Evolutionary conservation across 2,329 filamentous ascomycete genomes (phyloP).

Genomic region (Calonectria pauciramosa): DNA sequence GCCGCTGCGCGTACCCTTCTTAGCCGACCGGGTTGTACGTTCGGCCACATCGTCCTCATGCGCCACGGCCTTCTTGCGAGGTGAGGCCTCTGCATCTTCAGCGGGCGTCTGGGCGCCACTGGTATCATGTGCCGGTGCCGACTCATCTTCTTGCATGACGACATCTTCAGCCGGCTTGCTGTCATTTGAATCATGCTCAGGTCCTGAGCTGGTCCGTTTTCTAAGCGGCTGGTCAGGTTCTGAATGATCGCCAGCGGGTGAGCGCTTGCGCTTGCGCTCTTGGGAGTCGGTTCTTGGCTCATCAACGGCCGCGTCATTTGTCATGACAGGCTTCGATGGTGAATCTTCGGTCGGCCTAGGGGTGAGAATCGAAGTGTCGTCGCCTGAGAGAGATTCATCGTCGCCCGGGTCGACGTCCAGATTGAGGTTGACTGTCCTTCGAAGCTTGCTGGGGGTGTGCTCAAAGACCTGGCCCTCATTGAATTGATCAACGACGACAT

Average conservation of each 20-base stretch:
- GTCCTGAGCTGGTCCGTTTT: slow-evolving; percentile 67
- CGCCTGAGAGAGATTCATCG: slow-evolving; percentile 58
- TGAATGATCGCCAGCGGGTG: slow-evolving; percentile 58
- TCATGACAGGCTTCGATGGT: slow-evolving; percentile 50
- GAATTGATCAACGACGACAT: slow-evolving; percentile 71
- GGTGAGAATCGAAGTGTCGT: slow-evolving; percentile 56
- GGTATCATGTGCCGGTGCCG: slow-evolving; percentile 49
- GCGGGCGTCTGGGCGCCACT: slow-evolving; percentile 58
- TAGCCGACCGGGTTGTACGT: slow-evolving; percentile 51
- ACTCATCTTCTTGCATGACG: slow-evolving; percentile 53
- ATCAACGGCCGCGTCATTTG: slow-evolving; percentile 46
- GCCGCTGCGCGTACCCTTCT: slow-evolving; percentile 58
- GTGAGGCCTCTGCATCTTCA: slow-evolving; percentile 60
- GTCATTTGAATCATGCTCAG: slow-evolving; percentile 54
- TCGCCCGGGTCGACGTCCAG: slow-evolving; percentile 54
- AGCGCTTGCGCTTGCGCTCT: slow-evolving; percentile 66
- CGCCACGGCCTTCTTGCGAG: slow-evolving; percentile 44
- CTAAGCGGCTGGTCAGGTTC: slow-evolving; percentile 63
- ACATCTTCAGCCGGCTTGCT: slow-evolving; percentile 45
- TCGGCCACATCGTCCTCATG: slow-evolving; percentile 50
- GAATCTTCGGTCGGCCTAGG: slow-evolving; percentile 56
- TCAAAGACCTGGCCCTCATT: slow-evolving; percentile 69
- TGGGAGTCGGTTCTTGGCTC: slow-evolving; percentile 50
- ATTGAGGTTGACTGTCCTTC: slow-evolving; percentile 59
- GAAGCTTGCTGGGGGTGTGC: slow-evolving; percentile 83